These are phyloP conservation scores for Saturnispora galanensis DNA, from an alignment of 805 yeast species.

Conservation along the genomic window DNA sequence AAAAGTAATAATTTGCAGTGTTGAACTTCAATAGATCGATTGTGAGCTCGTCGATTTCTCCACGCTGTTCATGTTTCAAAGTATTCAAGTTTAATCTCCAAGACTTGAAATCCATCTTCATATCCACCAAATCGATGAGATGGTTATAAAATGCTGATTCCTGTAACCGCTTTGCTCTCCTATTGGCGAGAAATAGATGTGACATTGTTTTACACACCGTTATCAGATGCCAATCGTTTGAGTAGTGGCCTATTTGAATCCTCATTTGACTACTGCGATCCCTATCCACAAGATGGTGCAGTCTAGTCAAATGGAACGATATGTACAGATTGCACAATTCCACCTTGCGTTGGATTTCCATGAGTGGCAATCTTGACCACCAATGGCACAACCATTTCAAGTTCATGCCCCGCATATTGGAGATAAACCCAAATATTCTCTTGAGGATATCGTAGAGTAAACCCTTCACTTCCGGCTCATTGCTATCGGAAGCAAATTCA, in stretches of 20 bases:
- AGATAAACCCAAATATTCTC: constrained; percentile 56
- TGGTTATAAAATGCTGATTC: constrained; percentile 61
- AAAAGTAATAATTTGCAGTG: constrained; percentile 17
- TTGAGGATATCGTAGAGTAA: constrained; percentile 62
- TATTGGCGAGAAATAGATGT: constrained; percentile 46
- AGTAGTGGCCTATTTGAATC: constrained; percentile 50
- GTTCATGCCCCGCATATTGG: constrained; percentile 35
- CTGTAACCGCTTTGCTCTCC: constrained; percentile 16
- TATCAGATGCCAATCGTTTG: constrained; percentile 72
- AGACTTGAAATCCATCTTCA: constrained; percentile 69
- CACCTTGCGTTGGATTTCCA: constrained; percentile 42
- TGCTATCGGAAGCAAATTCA: constrained; percentile 30
- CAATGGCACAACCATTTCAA: constrained; percentile 40
- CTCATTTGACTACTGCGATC: constrained; percentile 17
- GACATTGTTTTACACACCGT: constrained; percentile 55
- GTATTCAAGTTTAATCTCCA: constrained; percentile 51
- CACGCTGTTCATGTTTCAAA: constrained; percentile 12
- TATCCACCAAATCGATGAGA: constrained; percentile 69
- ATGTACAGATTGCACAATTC: constrained; percentile 68
- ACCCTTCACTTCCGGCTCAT: constrained; percentile 35
- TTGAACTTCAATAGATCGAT: constrained; percentile 36
- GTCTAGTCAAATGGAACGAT: constrained; percentile 60
- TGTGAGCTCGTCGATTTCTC: constrained; percentile 27
- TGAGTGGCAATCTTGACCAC: constrained; percentile 37
- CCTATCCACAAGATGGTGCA: constrained; percentile 19